Evolutionary conservation across 331 rosid genomes (phyloP).

Genomic region (Saraca asoca): DNA sequence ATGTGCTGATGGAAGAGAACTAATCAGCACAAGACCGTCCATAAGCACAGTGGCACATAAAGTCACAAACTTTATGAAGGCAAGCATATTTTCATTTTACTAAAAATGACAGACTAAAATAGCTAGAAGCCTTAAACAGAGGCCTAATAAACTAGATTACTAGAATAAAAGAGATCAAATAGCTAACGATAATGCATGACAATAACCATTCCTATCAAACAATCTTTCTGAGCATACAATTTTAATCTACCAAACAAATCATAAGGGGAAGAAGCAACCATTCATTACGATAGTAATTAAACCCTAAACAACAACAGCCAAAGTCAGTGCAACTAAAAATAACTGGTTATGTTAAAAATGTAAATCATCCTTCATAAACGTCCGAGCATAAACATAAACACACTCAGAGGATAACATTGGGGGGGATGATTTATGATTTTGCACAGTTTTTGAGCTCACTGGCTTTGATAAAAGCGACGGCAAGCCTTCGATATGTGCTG

Average conservation of each 20-base stretch:
- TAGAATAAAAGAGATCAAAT: no score
- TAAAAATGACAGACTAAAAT: not conserved
- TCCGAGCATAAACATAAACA: constrained; percentile 37
- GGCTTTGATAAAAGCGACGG: constrained; percentile 37
- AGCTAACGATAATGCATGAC: no score
- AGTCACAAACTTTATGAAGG: not conserved
- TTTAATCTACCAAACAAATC: no score
- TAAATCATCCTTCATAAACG: constrained; percentile 46
- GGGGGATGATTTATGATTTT: constrained; percentile 44
- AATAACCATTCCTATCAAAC: no score
- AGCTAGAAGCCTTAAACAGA: no score
- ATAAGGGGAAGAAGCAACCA: no score
- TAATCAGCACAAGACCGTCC: constrained; percentile 57
- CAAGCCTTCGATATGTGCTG: constrained; percentile 92
- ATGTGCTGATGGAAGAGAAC: constrained; percentile 36
- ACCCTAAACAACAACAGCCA: not conserved
- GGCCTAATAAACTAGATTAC: no score
- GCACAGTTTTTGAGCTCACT: constrained; percentile 86
- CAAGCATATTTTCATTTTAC: not conserved
- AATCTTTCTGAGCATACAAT: no score
- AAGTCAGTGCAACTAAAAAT: not conserved
- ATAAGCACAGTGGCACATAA: constrained; percentile 41
- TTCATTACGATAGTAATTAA: not conserved
- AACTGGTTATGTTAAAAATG: constrained; percentile 31
- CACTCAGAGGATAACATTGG: constrained; percentile 41